These are phyloP conservation scores for Globisporangium megalacanthum DNA, from an alignment of 352 stramenopile genomes.

Conservation along the genomic window DNA sequence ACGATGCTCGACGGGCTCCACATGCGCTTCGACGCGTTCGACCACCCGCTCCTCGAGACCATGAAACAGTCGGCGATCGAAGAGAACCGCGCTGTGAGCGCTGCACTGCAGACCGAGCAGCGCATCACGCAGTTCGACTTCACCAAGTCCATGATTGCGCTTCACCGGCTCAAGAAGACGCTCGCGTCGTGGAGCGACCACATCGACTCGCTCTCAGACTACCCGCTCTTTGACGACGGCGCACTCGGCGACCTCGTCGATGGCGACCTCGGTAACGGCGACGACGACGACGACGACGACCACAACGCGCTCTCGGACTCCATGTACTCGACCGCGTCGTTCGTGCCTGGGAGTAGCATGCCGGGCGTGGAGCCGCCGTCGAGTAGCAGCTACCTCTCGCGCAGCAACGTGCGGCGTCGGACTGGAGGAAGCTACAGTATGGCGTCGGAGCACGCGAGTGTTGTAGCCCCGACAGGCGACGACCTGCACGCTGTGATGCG, in stretches of 20 bases:
- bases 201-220: slow-evolving; percentile 74
- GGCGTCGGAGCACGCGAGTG: slow-evolving; percentile 6
- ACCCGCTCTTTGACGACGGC: slow-evolving; percentile 63
- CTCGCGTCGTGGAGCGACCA: slow-evolving; percentile 72
- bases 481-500: slow-evolving; percentile 1
- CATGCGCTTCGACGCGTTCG: slow-evolving; percentile 49
- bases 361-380: slow-evolving; percentile 10
- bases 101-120: slow-evolving; percentile 62
- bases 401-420: slow-evolving; percentile 17
- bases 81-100: slow-evolving; percentile 60
- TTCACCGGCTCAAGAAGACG: slow-evolving; percentile 66
- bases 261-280: slow-evolving; percentile 19
- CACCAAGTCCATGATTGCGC: slow-evolving; percentile 62
- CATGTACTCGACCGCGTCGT: slow-evolving; percentile 59
- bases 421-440: slow-evolving; percentile 3
- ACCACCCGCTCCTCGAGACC: slow-evolving; percentile 62
- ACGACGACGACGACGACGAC: slow-evolving; percentile 21
- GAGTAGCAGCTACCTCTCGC: slow-evolving; percentile 9
- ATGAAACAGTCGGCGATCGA: slow-evolving; percentile 69
- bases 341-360: slow-evolving; percentile 16
- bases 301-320: slow-evolving; percentile 48
- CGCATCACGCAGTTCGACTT: slow-evolving; percentile 72
- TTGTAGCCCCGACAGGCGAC: slow-evolving; percentile 25
- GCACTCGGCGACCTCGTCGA: slow-evolving; percentile 11
- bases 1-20: slow-evolving; percentile 41